Percentiles rank a stretch among this genome's conserved stretches.
Evolutionary conservation across 2,329 filamentous ascomycete genomes (phyloP).

Genomic region (Phyllosticta paracitricarpa): DNA sequence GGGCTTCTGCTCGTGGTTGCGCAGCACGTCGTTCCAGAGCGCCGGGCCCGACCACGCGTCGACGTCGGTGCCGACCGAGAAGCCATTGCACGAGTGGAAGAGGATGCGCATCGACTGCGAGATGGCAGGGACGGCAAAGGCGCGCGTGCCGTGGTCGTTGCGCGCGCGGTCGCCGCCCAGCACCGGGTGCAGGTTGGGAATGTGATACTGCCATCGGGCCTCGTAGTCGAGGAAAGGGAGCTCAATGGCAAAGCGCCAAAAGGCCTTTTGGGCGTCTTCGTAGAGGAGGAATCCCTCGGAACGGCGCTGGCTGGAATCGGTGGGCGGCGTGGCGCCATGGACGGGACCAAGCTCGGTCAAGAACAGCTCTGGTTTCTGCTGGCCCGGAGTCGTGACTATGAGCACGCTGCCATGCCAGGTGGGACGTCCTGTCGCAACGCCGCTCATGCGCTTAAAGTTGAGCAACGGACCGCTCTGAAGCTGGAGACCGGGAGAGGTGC

Average conservation of each 20-base stretch:
- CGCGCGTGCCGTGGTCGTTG: conserved; percentile 24
- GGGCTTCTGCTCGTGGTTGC: conserved; percentile 48
- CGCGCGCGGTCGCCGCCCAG: conserved; percentile 31
- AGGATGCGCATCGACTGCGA: conserved; percentile 59
- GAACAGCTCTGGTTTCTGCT: conserved; percentile 50
- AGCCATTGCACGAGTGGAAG: conserved; percentile 61
- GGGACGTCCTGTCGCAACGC: conserved; percentile 32
- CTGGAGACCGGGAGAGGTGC: conserved; percentile 37
- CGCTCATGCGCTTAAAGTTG: conserved; percentile 68
- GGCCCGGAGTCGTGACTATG: conserved; percentile 67
- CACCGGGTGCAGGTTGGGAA: conserved; percentile 55
- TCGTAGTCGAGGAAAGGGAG: conserved; percentile 63
- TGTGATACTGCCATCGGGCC: conserved; percentile 66
- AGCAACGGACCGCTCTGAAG: conserved; percentile 64
- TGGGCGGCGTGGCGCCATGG: conserved; percentile 21
- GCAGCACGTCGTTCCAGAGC: conserved; percentile 55
- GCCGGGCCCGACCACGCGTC: conserved; percentile 52
- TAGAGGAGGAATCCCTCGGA: conserved; percentile 47
- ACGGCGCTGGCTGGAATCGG: conserved; percentile 13
- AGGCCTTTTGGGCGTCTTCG: conserved; percentile 48
- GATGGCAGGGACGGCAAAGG: conserved; percentile 48
- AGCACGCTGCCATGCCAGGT: conserved; percentile 80
- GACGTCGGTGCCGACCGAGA: conserved; percentile 55
- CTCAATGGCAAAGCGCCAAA: conserved; percentile 49
- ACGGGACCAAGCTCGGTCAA: conserved; percentile 42